Evolutionary conservation across 257 asterid genomes (phyloP).

Genomic region (Paulownia fortunei): DNA sequence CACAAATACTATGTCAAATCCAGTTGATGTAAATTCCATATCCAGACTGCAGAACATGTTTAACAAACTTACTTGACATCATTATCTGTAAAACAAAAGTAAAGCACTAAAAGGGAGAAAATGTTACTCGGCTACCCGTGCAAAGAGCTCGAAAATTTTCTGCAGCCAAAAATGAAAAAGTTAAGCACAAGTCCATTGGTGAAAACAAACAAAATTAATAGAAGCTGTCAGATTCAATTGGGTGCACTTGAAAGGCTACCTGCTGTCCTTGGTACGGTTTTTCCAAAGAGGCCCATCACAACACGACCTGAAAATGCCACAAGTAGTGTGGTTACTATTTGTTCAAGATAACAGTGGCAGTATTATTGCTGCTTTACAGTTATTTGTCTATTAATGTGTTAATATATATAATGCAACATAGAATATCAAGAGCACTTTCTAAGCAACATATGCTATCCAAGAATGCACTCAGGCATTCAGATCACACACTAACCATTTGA

Average conservation of each 20-base stretch:
- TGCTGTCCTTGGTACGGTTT: conserved; percentile 81
- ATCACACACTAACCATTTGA: background rate
- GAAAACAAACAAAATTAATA: conserved; percentile 6
- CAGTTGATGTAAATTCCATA: conserved; percentile 5
- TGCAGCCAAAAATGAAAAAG: conserved; percentile 48
- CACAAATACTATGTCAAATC: background rate
- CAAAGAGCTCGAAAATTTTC: conserved; percentile 97
- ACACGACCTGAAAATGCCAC: conserved; percentile 68
- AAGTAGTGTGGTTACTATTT: background rate
- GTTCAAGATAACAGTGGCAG: conserved; percentile 11
- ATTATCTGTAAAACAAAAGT: conserved; percentile 15
- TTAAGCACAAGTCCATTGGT: conserved; percentile 25
- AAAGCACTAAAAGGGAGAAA: conserved; percentile 45
- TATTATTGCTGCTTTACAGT: conserved; percentile 4
- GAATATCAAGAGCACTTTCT: background rate
- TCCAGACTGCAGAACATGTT: conserved; percentile 29
- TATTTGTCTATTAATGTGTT: background rate
- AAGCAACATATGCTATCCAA: background rate
- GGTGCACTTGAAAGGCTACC: conserved; percentile 47
- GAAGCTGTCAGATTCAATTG: background rate
- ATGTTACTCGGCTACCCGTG: conserved; percentile 87
- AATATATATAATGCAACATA: background rate
- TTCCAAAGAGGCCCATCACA: conserved; percentile 85
- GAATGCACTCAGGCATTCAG: background rate
- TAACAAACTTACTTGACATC: conserved; percentile 24